A percentile compares a stretch with the other conserved stretches of the same genome.
These are phyloP conservation scores for Kodamaea kaohsiungensis DNA, from an alignment of 805 yeast species.

Conservation along the genomic window DNA sequence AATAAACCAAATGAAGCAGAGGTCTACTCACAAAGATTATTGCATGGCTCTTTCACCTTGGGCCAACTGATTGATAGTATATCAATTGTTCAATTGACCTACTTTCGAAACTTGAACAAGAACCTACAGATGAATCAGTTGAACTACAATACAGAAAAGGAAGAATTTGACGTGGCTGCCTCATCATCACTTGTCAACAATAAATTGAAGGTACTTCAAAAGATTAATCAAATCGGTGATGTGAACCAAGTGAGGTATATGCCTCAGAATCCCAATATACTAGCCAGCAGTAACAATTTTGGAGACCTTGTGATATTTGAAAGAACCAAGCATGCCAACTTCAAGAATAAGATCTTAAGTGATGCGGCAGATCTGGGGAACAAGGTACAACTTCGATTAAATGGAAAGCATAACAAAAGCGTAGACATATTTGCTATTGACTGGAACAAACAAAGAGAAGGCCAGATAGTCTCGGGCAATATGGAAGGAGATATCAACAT, in stretches of 20 bases:
- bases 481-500: slow-evolving; percentile 62
- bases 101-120: slow-evolving; percentile 30
- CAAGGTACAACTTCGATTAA: slow-evolving; percentile 55
- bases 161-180: slow-evolving; percentile 37
- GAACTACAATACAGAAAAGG: slow-evolving; percentile 38
- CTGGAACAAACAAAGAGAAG: slow-evolving; percentile 72
- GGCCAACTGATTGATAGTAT: slow-evolving; percentile 55
- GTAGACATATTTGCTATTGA: slow-evolving; percentile 68
- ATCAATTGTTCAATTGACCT: slow-evolving; percentile 35
- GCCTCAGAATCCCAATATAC: slow-evolving; percentile 85
- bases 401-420: slow-evolving; percentile 29
- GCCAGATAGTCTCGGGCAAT: slow-evolving; percentile 59
- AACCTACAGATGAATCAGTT: slow-evolving; percentile 39
- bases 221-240: slow-evolving; percentile 68
- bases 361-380: slow-evolving; percentile 24
- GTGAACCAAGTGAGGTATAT: slow-evolving; percentile 70
- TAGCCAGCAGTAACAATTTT: slow-evolving; percentile 66
- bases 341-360: slow-evolving; percentile 26
- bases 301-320: slow-evolving; percentile 75
- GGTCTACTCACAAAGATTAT: slow-evolving; percentile 37
- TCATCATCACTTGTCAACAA: slow-evolving; percentile 14
- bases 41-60: slow-evolving; percentile 66
- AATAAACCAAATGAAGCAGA: background rate
- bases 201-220: slow-evolving; percentile 46
- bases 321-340: slow-evolving; percentile 70